Evolutionary conservation across 805 yeast genomes (phyloP).

Genomic region (Priceomyces castillae): DNA sequence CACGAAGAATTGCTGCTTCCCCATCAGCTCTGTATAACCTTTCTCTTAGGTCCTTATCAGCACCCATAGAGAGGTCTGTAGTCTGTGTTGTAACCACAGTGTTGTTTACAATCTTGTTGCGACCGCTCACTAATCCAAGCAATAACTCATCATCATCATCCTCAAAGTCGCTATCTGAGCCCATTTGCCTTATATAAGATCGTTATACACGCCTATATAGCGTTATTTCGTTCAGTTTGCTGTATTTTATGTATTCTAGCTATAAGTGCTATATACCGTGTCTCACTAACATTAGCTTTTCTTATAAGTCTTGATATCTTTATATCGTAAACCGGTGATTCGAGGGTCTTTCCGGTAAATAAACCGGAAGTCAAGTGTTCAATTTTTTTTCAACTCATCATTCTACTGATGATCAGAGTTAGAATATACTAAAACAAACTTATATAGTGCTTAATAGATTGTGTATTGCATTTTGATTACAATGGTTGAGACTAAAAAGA

Average conservation of each 20-base stretch:
- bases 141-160: slow-evolving; percentile 46
- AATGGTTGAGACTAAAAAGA: slow-evolving; percentile 6
- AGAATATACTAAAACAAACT: neutral
- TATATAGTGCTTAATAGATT: neutral
- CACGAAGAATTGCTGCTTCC: slow-evolving; percentile 74
- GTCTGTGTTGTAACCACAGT: slow-evolving; percentile 7
- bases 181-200: neutral
- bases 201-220: too few relatives aligned
- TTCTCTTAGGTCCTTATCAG: slow-evolving; percentile 19
- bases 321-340: neutral
- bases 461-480: neutral
- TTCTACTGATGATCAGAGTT: neutral
- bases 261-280: too few relatives aligned
- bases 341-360: neutral
- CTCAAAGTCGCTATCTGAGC: slow-evolving; percentile 28
- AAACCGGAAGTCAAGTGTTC: neutral
- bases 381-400: slow-evolving; percentile 1
- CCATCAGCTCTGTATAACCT: slow-evolving; percentile 61
- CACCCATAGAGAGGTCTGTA: neutral
- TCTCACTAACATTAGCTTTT: too few relatives aligned
- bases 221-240: too few relatives aligned
- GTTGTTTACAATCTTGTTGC: slow-evolving; percentile 11
- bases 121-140: slow-evolving; percentile 43
- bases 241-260: too few relatives aligned
- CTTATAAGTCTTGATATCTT: neutral